A percentile compares a stretch with the other conserved stretches of the same genome.
Conservation (phyloP, 1,284 basidiomycete species). For the Ustilago xerochloae region DNA sequence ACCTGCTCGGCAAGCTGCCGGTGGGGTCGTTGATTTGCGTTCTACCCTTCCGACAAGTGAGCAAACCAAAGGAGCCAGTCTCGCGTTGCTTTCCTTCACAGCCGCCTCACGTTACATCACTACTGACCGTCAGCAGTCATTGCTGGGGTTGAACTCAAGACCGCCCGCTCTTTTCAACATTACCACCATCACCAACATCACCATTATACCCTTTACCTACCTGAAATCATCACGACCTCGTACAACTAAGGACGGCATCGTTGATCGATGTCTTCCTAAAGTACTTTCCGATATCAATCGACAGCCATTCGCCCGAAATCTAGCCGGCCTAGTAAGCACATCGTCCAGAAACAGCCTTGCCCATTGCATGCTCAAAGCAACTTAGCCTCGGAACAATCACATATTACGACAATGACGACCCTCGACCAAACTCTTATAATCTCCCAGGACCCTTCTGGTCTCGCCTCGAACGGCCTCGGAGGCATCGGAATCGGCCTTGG, state of each 20-base stretch:
- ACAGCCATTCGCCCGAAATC: too few species aligned
- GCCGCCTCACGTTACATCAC: too few species aligned
- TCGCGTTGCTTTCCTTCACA: neutral
- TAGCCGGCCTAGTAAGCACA: constrained; percentile 24
- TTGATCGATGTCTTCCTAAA: constrained; percentile 28
- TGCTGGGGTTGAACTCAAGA: too few species aligned
- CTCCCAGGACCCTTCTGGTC: neutral
- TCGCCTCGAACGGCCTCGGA: constrained; percentile 7
- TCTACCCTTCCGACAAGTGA: too few species aligned
- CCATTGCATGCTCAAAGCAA: too few species aligned
- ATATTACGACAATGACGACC: neutral
- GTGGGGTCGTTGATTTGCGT: constrained; percentile 8
- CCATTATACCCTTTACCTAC: too few species aligned
- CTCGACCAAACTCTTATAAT: neutral
- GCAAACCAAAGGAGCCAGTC: too few species aligned
- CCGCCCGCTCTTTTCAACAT: neutral
- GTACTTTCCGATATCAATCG: neutral
- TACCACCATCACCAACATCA: neutral
- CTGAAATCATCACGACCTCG: too few species aligned
- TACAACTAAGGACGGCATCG: constrained; percentile 11
- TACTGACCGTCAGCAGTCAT: too few species aligned
- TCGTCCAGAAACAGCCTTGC: too few species aligned
- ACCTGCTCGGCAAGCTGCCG: neutral
- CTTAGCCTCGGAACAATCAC: neutral
- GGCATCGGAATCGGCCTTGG: constrained; percentile 16